Base-by-base conservation (phyloP, 768 basidiomycete genomes). In the Leccinum sublutescens region DNA sequence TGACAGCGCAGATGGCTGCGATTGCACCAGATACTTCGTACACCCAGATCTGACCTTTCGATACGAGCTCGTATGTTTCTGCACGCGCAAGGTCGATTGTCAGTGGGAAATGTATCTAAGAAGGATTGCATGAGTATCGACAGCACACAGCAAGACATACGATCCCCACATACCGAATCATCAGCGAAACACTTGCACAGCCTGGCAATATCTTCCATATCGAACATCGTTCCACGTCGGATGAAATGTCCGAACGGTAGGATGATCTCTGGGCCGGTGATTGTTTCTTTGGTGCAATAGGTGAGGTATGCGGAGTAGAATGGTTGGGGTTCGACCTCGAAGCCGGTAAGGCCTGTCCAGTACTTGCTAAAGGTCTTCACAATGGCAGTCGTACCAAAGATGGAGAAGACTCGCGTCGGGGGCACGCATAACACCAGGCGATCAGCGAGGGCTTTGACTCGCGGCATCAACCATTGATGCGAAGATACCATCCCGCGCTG, bases 1-100 rank as follows among this genome's bases (percentile, higher is more conserved):
- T 81, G 21, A 80, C 82, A 15, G 84, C 84, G 50, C 82, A 84
- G 45, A 85, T 78, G 19, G 78, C 80, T 4, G 82, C 75, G 52
- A 81, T 68, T 52, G 76, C 71, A 2, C 74, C 72, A 11, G 68
- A 59, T 19, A 75, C 74, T 54, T 81, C 80, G 65, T 80, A 82
- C 25, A 85, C 70, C 82, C 83, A 85, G 29, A 83, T 66, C 53
- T 80, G 79, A n/a, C 78, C 71, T 58, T 79, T 79, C 8, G 68
- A 62, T 57, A 85, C 78, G 50, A 85, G 75, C 56, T 80, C 77
- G 2, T 58, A 57, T 2, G 84, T 82, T 68, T 85, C 81, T 25
- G 73, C 61, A 14, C 71, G 63, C 12, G 82, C 81, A 15, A 65
- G 65, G 15, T 76, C 75, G 40, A 74, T 63, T 45, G 65, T 63